Base-by-base conservation (phyloP, 2,329 filamentous ascomycete genomes). In the Hortaea sp. region DNA sequence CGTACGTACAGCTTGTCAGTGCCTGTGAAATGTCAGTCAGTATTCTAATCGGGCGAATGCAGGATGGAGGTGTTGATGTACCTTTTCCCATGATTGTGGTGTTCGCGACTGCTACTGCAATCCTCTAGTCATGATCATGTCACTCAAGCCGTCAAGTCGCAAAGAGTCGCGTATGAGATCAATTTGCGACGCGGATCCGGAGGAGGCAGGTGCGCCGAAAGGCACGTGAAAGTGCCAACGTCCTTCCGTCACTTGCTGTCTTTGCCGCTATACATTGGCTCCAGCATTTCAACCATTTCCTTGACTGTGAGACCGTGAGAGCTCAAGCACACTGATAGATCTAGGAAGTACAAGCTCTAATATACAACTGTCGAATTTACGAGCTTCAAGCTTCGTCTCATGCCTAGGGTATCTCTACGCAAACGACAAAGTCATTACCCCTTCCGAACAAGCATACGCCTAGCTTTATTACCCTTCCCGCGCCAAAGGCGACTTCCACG, bases 1-100 rank as follows among this genome's bases (percentile, higher is more conserved):
- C 63, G 45, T 60, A 65, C 63, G 62, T 66, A 66, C 59, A 66
- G 53, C 57, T 66, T 66, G 52, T 66, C 63, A 30, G 63, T 66
- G 44, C 63, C 63, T 63, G 29, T 29, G 48, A 35, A 31, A 42
- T 6, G 44, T 56, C 38, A 57, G 55, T 44, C 47, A 42, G 1
- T 43, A 9, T 9, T 35, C 32, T 27, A 3, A 3, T 20, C 20
- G 20, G 20, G 20, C 20, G 20, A 20, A 20, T 20, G 20, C 7
- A n/a, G 10, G 30, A 13, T 7, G 3, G 28, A 6, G 10, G 29
- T 31, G 7, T 3, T n/a, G 2, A 6, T 7, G 3, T 40, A 56
- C 55, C 53, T 51, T 57, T 57, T 34, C 55, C 55, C 55, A 57
- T 57, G 9, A 40, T 12, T 40, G 38, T 27, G 9, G 20, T 11